These are phyloP conservation scores for Luffa aegyptiaca DNA, from an alignment of 306 rosid species.

Conservation along the genomic window DNA sequence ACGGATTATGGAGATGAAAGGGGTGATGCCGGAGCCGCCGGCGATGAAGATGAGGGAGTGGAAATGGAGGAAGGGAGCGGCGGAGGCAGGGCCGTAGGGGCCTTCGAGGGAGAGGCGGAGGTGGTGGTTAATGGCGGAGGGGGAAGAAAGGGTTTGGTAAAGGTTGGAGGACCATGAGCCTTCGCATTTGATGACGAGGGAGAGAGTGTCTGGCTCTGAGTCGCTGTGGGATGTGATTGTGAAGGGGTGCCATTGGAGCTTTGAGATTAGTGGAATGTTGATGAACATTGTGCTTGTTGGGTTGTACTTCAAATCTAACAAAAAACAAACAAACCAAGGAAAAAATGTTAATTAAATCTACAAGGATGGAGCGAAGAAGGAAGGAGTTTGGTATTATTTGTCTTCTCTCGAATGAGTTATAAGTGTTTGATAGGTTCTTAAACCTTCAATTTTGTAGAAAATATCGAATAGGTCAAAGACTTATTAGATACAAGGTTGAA, in stretches of 20 bases:
- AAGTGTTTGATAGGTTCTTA: no score
- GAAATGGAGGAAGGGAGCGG: conserved; percentile 46
- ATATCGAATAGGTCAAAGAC: background rate
- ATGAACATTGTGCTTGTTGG: conserved; percentile 66
- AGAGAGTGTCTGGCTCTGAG: conserved; percentile 47
- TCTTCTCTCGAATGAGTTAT: no score
- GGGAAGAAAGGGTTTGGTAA: conserved; percentile 41
- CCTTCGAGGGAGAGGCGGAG: conserved; percentile 55
- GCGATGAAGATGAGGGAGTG: conserved; percentile 45
- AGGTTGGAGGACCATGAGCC: conserved; percentile 70
- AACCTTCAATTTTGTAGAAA: no score
- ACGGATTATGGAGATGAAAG: conserved; percentile 51
- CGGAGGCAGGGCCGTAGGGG: conserved; percentile 57
- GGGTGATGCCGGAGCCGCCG: conserved; percentile 82
- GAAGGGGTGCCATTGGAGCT: conserved; percentile 94
- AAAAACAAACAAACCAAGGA: background rate
- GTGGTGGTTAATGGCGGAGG: conserved; percentile 31
- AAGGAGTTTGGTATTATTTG: no score
- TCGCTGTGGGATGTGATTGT: conserved; percentile 56
- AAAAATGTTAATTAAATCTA: no score
- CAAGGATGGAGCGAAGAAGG: no score
- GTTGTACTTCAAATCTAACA: conserved; percentile 23
- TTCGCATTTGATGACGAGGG: conserved; percentile 54
- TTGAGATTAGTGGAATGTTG: conserved; percentile 63
- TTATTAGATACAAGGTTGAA: no score